Percentiles rank a stretch among this genome's conserved stretches.
Conservation (phyloP, 2,329 filamentous ascomycete genomes). For the Aspergillus sp. region DNA sequence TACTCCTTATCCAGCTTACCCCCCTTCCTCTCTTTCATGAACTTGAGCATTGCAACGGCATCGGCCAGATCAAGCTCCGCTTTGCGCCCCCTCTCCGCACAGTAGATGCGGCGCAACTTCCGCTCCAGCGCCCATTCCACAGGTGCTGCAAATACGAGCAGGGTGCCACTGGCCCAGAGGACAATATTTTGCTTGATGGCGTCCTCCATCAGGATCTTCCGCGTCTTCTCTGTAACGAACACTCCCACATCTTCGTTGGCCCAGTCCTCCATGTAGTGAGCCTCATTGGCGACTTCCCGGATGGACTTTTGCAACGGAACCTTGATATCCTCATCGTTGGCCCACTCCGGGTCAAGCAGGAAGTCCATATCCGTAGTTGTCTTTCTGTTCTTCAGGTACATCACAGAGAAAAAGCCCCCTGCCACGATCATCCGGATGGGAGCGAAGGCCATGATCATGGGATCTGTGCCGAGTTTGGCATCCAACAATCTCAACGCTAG, state of each 20-base stretch:
- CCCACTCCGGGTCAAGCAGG: slow-evolving; percentile 15
- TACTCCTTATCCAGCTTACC: slow-evolving; percentile 28
- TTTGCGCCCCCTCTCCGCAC: slow-evolving; percentile 24
- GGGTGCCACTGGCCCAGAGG: slow-evolving; percentile 16
- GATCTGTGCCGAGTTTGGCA: neutral
- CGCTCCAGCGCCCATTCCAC: slow-evolving; percentile 39
- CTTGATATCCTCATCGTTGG: slow-evolving; percentile 12
- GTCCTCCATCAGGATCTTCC: slow-evolving; percentile 5
- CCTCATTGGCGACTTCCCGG: slow-evolving; percentile 1
- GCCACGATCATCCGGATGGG: slow-evolving; percentile 13
- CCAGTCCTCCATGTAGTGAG: slow-evolving; percentile 13
- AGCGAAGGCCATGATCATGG: slow-evolving; percentile 12
- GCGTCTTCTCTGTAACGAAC: slow-evolving; percentile 14
- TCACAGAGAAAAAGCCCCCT: slow-evolving; percentile 16
- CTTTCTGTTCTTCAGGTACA: slow-evolving; percentile 13
- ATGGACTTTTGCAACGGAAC: slow-evolving; percentile 10
- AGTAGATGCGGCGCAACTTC: slow-evolving; percentile 35
- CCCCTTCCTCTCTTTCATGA: slow-evolving; percentile 24
- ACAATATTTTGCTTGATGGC: slow-evolving; percentile 8
- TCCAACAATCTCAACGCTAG: slow-evolving; percentile 5
- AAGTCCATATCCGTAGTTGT: slow-evolving; percentile 15
- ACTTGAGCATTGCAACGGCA: slow-evolving; percentile 32
- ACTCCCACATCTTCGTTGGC: slow-evolving; percentile 13
- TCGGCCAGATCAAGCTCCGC: slow-evolving; percentile 31
- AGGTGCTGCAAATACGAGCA: slow-evolving; percentile 34